Evolutionary conservation across 1,284 basidiomycete genomes (phyloP), one percentile per base, ranked within the genome.

Genomic region (Fistulina hepatica): DNA sequence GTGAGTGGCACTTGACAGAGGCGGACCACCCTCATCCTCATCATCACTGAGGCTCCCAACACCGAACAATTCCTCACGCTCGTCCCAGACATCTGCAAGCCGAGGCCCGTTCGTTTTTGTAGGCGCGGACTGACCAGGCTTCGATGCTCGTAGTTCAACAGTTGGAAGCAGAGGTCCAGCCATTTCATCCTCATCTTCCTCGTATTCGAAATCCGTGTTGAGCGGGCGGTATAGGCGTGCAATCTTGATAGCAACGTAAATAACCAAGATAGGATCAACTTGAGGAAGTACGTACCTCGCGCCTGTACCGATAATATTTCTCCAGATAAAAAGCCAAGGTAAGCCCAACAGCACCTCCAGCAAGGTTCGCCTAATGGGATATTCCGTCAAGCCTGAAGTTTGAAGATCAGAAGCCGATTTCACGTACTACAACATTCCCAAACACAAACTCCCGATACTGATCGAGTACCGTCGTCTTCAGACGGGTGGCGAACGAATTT

Each of bases 321-420:
- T 88, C 84, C 30, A 81, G 57, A 44, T 83, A 58, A 52, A 74
- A 86, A 1, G 79, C 64, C 34, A 65, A 52, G 48, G 73, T 76
- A 9, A 93, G 60, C 2, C 88, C 90, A 4, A 86, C 55, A 1
- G 71, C 62, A 0, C 82, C 81, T 6, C 89, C 89, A 13, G 81
- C 54, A n/a, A 91, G 56, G 52, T 93, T 93, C 9, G 89, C 88
- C 83, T 86, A 44, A 36, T 25, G 32, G 23, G 30, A 43, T 41
- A 25, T 33, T 27, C 22, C 33, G 21, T 48, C 40, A 34, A 26
- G 39, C 21, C 39, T 16, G 28, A 30, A 17, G 11, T 26, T 19
- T 32, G 25, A 46, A 40, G 30, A 33, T 36, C 21, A 37, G 26
- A 13, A 41, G 37, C 33, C 33, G 23, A 32, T 39, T 48, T 32